Conservation (phyloP, 108 stramenopile species). For the Skeletonema grethae region DNA sequence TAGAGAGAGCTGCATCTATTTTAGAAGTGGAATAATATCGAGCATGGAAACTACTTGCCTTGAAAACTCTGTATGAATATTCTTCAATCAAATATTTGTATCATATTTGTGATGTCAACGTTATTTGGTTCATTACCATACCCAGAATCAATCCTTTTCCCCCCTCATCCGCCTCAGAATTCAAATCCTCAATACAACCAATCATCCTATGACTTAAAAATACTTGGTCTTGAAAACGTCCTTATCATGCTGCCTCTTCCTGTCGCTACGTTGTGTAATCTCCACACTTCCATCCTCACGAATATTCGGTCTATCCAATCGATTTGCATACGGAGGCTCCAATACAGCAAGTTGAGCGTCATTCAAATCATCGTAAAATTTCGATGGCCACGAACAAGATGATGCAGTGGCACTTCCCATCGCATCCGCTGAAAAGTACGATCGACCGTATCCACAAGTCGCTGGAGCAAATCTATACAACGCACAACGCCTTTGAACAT, state of each 20-base stretch:
- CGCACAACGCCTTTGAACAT: constrained; percentile 70
- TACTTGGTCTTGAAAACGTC: constrained; percentile 90
- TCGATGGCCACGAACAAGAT: constrained; percentile 63
- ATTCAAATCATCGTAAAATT: constrained; percentile 78
- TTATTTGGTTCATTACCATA: too few relatives aligned
- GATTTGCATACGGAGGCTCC: constrained; percentile 90
- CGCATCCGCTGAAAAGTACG: constrained; percentile 82
- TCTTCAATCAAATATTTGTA: too few relatives aligned
- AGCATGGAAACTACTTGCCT: too few relatives aligned
- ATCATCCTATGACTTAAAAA: constrained; percentile 55
- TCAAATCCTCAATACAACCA: too few relatives aligned
- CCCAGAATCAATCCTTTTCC: too few relatives aligned
- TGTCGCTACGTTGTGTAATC: constrained; percentile 68
- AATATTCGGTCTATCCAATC: constrained; percentile 84
- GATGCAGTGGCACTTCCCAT: constrained; percentile 24
- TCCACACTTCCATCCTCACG: constrained; percentile 61
- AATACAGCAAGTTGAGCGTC: constrained; percentile 83
- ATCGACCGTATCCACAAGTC: constrained; percentile 82
- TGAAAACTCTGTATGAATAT: too few relatives aligned
- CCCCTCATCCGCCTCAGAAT: too few relatives aligned
- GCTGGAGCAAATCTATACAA: constrained; percentile 88
- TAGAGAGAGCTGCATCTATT: too few relatives aligned
- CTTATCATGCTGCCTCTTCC: constrained; percentile 83
- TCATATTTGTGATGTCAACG: too few relatives aligned
- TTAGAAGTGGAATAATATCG: too few relatives aligned